Percentiles rank a stretch among this genome's conserved stretches.
phyloP scores from a whole-genome alignment of 108 stramenopile genomes.

The Pseudonitzschia delicatissima region DNA sequence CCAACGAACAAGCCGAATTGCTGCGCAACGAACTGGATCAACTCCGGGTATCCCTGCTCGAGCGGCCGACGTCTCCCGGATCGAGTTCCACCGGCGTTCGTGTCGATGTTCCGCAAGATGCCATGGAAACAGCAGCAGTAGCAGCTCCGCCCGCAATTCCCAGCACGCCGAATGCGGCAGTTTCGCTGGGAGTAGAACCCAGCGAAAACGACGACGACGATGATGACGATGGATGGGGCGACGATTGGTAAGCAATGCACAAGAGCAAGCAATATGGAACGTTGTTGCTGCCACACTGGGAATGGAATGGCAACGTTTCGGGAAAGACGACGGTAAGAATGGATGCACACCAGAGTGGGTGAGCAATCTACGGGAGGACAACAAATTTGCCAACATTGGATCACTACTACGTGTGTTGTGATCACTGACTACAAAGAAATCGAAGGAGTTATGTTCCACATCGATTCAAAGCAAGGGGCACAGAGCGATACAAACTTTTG shows the following conservation, averaged over 20 bases:
- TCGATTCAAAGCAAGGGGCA: too few species aligned
- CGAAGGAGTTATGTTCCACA: too few species aligned
- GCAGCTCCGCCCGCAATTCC: not conserved
- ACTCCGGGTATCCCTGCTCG: not conserved
- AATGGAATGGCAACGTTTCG: too few species aligned
- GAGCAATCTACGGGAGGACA: not conserved
- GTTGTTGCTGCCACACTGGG: too few species aligned
- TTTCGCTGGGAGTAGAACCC: too few species aligned
- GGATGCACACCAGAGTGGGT: not conserved
- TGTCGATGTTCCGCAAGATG: not conserved
- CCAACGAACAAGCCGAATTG: too few species aligned
- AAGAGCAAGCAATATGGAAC: too few species aligned
- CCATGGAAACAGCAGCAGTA: not conserved
- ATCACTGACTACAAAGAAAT: too few species aligned
- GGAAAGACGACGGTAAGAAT: too few species aligned
- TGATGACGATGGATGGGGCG: conserved; percentile 3
- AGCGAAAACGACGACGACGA: not conserved
- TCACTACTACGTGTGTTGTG: too few species aligned
- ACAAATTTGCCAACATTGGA: too few species aligned
- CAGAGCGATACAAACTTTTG: too few species aligned
- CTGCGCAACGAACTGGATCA: not conserved
- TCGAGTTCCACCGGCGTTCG: conserved; percentile 11
- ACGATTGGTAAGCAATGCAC: conserved; percentile 7
- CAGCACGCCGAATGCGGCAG: not conserved
- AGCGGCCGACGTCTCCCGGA: conserved; percentile 14